phyloP scores from a whole-genome alignment of 176 grass and related monocot genomes.

The Carex littledalei region DNA sequence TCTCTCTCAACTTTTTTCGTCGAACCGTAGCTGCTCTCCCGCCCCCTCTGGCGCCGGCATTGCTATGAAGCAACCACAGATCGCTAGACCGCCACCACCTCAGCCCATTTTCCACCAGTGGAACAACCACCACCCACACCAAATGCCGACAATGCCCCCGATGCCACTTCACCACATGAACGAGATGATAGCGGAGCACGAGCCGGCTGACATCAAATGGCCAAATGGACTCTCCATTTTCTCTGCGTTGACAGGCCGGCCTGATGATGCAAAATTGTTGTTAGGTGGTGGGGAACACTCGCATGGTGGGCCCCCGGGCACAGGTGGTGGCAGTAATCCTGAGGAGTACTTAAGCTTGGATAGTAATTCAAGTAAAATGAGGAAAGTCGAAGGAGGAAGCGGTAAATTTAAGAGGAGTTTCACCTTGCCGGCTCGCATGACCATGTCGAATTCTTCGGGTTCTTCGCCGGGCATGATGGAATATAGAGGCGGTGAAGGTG shows the following conservation, averaged over 20 bases:
- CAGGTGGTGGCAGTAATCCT: conserved; percentile 37
- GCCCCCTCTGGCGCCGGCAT: conserved; percentile 32
- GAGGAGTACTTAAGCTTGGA: conserved; percentile 87
- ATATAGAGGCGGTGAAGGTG: conserved; percentile 70
- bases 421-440: conserved; percentile 84
- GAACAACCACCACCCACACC: conserved; percentile 45
- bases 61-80: conserved; percentile 54
- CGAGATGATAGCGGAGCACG: conserved; percentile 46
- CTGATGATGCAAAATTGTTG: conserved; percentile 76
- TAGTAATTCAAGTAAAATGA: conserved; percentile 62
- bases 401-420: conserved; percentile 98
- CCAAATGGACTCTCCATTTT: conserved; percentile 95
- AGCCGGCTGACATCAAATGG: conserved; percentile 60
- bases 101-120: conserved; percentile 36
- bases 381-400: conserved; percentile 60
- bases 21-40: conserved; percentile 50
- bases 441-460: conserved; percentile 40
- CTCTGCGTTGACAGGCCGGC: conserved; percentile 75
- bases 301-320: conserved; percentile 30
- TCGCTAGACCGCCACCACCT: conserved; percentile 29
- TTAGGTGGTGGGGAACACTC: conserved; percentile 31
- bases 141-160: conserved; percentile 32
- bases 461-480: conserved; percentile 57
- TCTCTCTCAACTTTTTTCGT: conserved; percentile 97
- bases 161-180: conserved; percentile 49